Evolutionary conservation across 2,329 filamentous ascomycete genomes (phyloP).

Genomic region (Tolypocladium album): DNA sequence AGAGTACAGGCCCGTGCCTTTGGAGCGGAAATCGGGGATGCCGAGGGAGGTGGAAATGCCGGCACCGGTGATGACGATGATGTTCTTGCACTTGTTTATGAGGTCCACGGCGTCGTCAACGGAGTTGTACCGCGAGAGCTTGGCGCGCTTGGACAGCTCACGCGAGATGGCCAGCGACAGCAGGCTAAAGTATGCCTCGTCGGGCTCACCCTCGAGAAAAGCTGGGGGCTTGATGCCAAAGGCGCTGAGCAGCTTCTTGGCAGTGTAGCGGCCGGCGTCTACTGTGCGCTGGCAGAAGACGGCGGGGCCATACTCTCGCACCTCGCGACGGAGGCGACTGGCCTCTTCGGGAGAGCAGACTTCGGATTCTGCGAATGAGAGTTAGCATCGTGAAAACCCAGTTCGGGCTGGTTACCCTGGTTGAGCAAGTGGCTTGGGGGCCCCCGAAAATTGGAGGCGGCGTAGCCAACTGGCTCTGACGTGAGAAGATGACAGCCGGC

Average conservation of each 20-base stretch:
- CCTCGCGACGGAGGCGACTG: slow-evolving; percentile 53
- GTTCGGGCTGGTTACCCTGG: not conserved
- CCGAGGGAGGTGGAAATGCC: slow-evolving; percentile 95
- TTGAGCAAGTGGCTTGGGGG: not conserved
- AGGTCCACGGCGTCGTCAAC: slow-evolving; percentile 79
- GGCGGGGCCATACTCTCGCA: slow-evolving; percentile 67
- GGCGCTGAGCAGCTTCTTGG: slow-evolving; percentile 75
- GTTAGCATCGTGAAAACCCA: not conserved
- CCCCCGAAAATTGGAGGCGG: not conserved
- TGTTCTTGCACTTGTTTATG: slow-evolving; percentile 64
- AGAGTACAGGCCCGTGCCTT: slow-evolving; percentile 83
- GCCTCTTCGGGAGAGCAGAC: slow-evolving; percentile 61
- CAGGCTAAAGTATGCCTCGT: slow-evolving; percentile 65
- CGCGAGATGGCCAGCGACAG: slow-evolving; percentile 68
- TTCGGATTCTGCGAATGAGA: slow-evolving; percentile 25
- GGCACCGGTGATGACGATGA: slow-evolving; percentile 88
- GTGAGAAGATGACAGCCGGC: not conserved
- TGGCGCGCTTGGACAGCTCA: slow-evolving; percentile 72
- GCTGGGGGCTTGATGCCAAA: slow-evolving; percentile 68
- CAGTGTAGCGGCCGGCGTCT: slow-evolving; percentile 56
- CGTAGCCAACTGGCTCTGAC: slow-evolving; percentile 4
- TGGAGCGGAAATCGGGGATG: slow-evolving; percentile 94
- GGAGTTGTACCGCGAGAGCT: slow-evolving; percentile 70
- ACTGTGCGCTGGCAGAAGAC: slow-evolving; percentile 68
- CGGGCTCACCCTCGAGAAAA: slow-evolving; percentile 57